phyloP scores from a whole-genome alignment of 306 rosid genomes.

The Trifolium fragiferum region DNA sequence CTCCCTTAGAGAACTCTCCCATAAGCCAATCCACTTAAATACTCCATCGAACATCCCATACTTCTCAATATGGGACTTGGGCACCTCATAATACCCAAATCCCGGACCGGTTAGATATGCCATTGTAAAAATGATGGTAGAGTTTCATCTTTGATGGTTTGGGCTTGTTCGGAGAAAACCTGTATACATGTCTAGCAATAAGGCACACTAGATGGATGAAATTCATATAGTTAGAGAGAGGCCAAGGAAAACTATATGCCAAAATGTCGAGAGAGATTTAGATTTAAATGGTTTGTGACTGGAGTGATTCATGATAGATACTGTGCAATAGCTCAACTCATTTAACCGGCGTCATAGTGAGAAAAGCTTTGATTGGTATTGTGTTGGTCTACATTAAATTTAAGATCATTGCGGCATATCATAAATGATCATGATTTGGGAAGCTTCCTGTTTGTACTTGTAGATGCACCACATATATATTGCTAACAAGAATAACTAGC shows the following conservation, averaged over 20 bases:
- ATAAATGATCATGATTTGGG: conserved; percentile 23
- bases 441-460: conserved; percentile 21
- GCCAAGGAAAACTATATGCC: not conserved
- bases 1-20: no score
- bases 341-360: not conserved
- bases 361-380: conserved; percentile 5
- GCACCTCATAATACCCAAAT: no score
- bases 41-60: no score
- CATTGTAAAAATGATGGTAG: conserved; percentile 4
- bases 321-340: not conserved
- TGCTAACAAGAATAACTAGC: not conserved
- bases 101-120: no score
- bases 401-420: conserved; percentile 25
- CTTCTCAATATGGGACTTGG: no score
- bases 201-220: not conserved
- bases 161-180: not conserved
- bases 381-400: not conserved
- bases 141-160: not conserved
- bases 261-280: not conserved
- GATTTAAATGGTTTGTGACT: conserved; percentile 12
- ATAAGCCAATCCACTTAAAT: no score
- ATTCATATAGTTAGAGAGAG: not conserved
- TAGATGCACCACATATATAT: conserved; percentile 7
- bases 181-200: not conserved
- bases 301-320: not conserved